Evolutionary conservation across 345 rosid genomes (phyloP).

Genomic region (Hibiscus trionum): DNA sequence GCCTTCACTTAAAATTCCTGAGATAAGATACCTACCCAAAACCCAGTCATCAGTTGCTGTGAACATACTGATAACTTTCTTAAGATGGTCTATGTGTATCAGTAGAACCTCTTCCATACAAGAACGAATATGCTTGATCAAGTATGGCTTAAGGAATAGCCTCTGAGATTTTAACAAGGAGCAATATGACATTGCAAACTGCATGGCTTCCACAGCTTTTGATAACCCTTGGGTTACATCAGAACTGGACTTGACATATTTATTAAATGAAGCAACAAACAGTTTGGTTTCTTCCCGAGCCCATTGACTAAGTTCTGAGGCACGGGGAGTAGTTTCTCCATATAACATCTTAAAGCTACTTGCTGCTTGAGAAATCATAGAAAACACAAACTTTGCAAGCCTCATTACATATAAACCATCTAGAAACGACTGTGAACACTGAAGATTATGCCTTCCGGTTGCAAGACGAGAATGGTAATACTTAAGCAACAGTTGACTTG

Average conservation of each 20-base stretch:
- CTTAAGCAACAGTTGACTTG: slow-evolving; percentile 41
- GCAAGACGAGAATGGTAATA: slow-evolving; percentile 43
- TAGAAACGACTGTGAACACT: slow-evolving; percentile 19
- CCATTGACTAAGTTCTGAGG: slow-evolving; percentile 45
- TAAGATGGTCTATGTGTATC: slow-evolving; percentile 40
- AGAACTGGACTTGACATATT: slow-evolving; percentile 33
- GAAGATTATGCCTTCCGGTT: slow-evolving; percentile 31
- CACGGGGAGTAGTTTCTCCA: slow-evolving; percentile 36
- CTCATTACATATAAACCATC: slow-evolving; percentile 33
- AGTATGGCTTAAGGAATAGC: slow-evolving; percentile 28
- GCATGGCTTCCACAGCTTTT: slow-evolving; percentile 36
- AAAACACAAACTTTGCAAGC: slow-evolving; percentile 44
- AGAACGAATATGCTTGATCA: slow-evolving; percentile 37
- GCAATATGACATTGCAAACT: slow-evolving; percentile 42
- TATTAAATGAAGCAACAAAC: slow-evolving; percentile 27
- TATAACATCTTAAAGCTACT: slow-evolving; percentile 39
- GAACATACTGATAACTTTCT: slow-evolving; percentile 45
- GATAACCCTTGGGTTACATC: slow-evolving; percentile 37
- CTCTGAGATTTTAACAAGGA: slow-evolving; percentile 37
- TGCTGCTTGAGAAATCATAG: slow-evolving; percentile 56
- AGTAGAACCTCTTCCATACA: slow-evolving; percentile 41
- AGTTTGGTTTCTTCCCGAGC: slow-evolving; percentile 36
- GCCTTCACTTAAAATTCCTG: slow-evolving; percentile 34
- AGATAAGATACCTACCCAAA: slow-evolving; percentile 43
- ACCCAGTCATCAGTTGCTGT: slow-evolving; percentile 48